Base-by-base conservation (phyloP, 495 filamentous ascomycete species). In the Xylaria scruposa region DNA sequence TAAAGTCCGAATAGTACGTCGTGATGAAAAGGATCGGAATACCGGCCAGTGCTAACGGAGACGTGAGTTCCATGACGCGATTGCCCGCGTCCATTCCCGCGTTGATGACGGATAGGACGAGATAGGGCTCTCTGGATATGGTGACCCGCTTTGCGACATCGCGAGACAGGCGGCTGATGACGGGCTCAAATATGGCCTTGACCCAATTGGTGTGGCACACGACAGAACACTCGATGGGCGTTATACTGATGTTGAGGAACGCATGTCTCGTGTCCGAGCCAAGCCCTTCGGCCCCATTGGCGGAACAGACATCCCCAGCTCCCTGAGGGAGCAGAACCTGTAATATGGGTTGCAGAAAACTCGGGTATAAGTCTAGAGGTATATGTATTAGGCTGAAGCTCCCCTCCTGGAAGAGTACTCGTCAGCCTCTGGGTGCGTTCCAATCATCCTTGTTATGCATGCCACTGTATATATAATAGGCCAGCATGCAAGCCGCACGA, bases 21-120 rank as follows among this genome's bases (percentile, higher is more conserved):
- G 95, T 97, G 77, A 98, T 97, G 85, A 99, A 98, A 81, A 98
- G 98, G 73, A 99, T 97, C 49, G 96, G 92, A 44, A 99, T 95
- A 76, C 93, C 93, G 38, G 95, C 95, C 79, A 98, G 83, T 13
- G 96, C 96, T 21, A 99, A 85, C 3, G 96, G 96, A 73, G 90
- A 94, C 6, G 96, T 97, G 42, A 99, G 80, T 76, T 98, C 96
- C 63, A 97, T 85, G 2, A 99, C 96, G 38, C 95, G 89, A 75
- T 95, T 93, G n/a, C 95, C 94, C 24, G 96, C 95, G 76, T 97
- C 94, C 71, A 97, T 88, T 1, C 95, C 95, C 70, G 94, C 90
- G 46, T 92, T 93, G 65, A 91, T 91, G 58, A 99, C 94, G 69
- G 93, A 92, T 77, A 98, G 93, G 21, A 94, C 93, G 31, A 94